Evolutionary conservation across 768 basidiomycete genomes (phyloP), one percentile per base, ranked within the genome.

Genomic region (Gymnopilus dilepis): DNA sequence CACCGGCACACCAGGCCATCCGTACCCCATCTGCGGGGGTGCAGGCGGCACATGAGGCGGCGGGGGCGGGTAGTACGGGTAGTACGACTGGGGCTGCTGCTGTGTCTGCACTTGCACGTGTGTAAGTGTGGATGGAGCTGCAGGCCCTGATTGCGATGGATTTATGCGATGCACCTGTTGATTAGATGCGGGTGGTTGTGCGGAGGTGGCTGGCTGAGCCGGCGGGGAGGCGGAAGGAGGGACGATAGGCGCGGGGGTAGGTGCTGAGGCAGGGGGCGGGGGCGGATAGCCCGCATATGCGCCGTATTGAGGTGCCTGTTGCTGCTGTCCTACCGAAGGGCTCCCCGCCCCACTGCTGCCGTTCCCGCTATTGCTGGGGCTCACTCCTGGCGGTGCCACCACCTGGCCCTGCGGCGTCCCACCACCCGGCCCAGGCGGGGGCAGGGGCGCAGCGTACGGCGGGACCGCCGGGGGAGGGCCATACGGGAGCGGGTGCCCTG

Each of bases 101-200:
- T 63, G 63, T 21, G 48, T n/a, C n/a, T n/a, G n/a, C n/a, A n/a
- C n/a, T n/a, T n/a, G n/a, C n/a, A n/a, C n/a, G n/a, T n/a, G n/a
- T n/a, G n/a, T n/a, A n/a, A n/a, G n/a, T n/a, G n/a, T n/a, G n/a
- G n/a, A 60, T 34, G 42, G 53, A 6, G 48, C 47, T 26, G 53
- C 52, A 43, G 57, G 64, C 56, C 67, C 69, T 51, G 63, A 56
- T 64, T 72, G 73, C 65, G 73, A 72, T 69, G 69, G 71, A 69
- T 72, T 61, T 63, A 63, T 70, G 65, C 68, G 61, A 62, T 70
- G 70, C 61, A 64, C 65, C 61, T 68, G 69, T 59, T 19, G 41
- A 19, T 7, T 6, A 37, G 54, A 12, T n/a, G 47, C 31, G 40
- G 55, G 48, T 51, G 43, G 47, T 22, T 24, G 54, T 9, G 67